phyloP scores from a whole-genome alignment of 2,329 filamentous ascomycete genomes.

The Pseudopyrenochaeta lycopersici region DNA sequence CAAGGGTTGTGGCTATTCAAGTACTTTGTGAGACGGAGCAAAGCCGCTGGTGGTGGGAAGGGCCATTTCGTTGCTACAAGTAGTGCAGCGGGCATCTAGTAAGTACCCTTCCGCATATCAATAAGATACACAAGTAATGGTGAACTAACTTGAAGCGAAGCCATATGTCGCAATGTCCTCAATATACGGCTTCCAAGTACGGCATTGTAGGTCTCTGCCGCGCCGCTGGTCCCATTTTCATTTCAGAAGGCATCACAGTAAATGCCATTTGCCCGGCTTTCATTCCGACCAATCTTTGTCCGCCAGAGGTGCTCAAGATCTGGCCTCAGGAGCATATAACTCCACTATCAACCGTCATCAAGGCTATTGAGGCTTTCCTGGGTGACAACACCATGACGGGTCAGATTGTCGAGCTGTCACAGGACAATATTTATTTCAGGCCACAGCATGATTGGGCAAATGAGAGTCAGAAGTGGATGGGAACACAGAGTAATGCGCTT shows the following conservation, averaged over 20 bases:
- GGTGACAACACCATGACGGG: conserved; percentile 47
- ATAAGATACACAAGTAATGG: neutral
- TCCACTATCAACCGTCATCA: conserved; percentile 51
- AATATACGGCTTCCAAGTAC: conserved; percentile 56
- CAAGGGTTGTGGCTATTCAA: conserved; percentile 55
- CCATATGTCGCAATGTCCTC: conserved; percentile 45
- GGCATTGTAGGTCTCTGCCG: conserved; percentile 53
- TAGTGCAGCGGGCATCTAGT: conserved; percentile 50
- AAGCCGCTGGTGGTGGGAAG: conserved; percentile 43
- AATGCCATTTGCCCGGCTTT: conserved; percentile 54
- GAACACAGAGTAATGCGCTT: conserved; percentile 35
- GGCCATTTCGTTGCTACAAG: conserved; percentile 53
- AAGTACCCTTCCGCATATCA: conserved; percentile 13
- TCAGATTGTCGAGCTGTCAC: conserved; percentile 52
- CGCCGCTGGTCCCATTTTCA: conserved; percentile 44
- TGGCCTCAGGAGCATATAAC: conserved; percentile 53
- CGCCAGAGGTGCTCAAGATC: conserved; percentile 46
- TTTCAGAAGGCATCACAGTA: conserved; percentile 47
- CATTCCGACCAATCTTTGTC: conserved; percentile 51
- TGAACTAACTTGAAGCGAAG: conserved; percentile 8
- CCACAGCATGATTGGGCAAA: conserved; percentile 50
- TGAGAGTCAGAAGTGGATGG: conserved; percentile 53
- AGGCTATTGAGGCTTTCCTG: conserved; percentile 51
- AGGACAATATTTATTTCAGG: conserved; percentile 54
- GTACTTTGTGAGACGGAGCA: conserved; percentile 53